Evolutionary conservation across 352 stramenopile genomes (phyloP), one percentile per base, ranked within the genome.

Genomic region (Pythium chondricola): DNA sequence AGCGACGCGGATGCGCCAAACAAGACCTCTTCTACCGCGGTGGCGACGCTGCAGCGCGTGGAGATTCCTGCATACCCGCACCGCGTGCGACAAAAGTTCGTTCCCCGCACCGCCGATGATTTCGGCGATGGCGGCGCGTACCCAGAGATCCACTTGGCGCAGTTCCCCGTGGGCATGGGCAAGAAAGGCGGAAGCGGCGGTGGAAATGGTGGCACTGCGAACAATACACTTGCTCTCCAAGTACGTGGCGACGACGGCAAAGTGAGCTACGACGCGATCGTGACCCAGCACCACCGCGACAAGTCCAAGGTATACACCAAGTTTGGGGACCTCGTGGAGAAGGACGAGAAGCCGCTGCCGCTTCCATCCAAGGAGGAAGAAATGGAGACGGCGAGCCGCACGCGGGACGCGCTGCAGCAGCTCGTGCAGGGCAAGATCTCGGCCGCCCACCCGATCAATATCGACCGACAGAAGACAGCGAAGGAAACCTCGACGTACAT

Each of bases 81-180:
- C 3, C 82, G 82, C 26, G 55, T 84, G 0, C 41, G 43, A 24
- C 51, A 66, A 14, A 68, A 79, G 48, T 93, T 91, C 52, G 57
- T 89, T 1, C 82, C 82, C 30, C 79, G 79, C 10, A 64, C 61
- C 18, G 43, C 53, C 18, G 67, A 69, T 22, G 97, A 99, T 67
- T 99, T 98, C 74, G 95, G 94, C 30, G 96, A 99, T 68, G 96
- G 96, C 36, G 97, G 97, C 32, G 96, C 96, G 41, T 99, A 95
- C 65, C 97, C 96, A 0, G 97, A 99, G 83, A 96, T 99, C 51
- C 96, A 99, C 66, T 71, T 99, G 24, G 93, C 95, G 52, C 95
- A 99, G 71, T 98, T 98, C 63, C 96, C 96, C 8, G 65, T 97
- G 2, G 81, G 91, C 60, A 98, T 99, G 93, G 96, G 96, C 43